Conservation (phyloP, 2,329 filamentous ascomycete species). For the Mycosphaerelloides madeirae region DNA sequence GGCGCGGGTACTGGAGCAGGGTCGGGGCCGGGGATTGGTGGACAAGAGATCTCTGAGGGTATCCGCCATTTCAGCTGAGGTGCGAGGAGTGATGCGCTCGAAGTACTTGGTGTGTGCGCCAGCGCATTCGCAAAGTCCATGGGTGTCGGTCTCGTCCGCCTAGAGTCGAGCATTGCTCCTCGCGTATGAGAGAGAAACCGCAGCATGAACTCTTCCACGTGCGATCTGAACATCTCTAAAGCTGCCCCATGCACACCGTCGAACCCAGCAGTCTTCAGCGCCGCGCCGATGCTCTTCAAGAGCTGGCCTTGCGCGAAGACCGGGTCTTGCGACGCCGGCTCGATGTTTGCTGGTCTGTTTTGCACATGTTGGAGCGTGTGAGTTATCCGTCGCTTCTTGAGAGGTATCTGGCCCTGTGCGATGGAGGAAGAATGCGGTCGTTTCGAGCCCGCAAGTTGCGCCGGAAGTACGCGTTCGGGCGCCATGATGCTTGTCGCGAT, state of each 20-base stretch:
- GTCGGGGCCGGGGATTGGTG: constrained; percentile 39
- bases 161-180: constrained; percentile 54
- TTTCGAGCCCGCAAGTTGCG: constrained; percentile 12
- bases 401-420: constrained; percentile 3
- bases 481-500: constrained; percentile 8
- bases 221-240: constrained; percentile 51
- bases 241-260: constrained; percentile 52
- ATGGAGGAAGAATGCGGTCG: constrained; percentile 13
- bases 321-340: constrained; percentile 44
- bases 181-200: constrained; percentile 51
- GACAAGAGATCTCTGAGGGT: constrained; percentile 33
- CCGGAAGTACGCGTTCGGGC: constrained; percentile 5
- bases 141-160: constrained; percentile 53
- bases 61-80: constrained; percentile 37
- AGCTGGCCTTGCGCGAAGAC: constrained; percentile 52
- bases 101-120: constrained; percentile 34
- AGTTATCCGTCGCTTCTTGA: constrained; percentile 20
- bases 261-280: constrained; percentile 51
- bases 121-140: constrained; percentile 56
- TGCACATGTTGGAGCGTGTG: constrained; percentile 26
- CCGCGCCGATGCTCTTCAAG: constrained; percentile 50
- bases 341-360: constrained; percentile 24
- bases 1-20: constrained; percentile 39
- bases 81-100: constrained; percentile 35
- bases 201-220: constrained; percentile 57